Conservation (phyloP, 148 eudicot genomes). For the Simmondsia chinensis region DNA sequence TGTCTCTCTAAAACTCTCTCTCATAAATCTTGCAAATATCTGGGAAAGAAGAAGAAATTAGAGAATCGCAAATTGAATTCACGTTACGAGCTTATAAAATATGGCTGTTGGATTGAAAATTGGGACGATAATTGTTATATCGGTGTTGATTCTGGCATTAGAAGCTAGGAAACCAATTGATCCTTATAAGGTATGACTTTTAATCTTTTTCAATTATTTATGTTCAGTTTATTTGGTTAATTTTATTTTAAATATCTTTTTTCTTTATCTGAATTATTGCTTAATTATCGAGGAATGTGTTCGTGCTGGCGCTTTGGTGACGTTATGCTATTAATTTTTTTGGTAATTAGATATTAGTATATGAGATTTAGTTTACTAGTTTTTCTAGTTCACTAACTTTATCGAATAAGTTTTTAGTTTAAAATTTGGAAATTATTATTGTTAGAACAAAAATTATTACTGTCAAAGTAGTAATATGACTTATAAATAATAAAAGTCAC, state of each 20-base stretch:
- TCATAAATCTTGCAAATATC: neutral
- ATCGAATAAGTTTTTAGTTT: too few relatives aligned
- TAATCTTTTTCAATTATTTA: neutral
- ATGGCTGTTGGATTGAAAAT: conserved; percentile 28
- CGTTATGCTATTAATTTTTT: neutral
- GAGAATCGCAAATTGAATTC: neutral
- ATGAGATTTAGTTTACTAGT: too few relatives aligned
- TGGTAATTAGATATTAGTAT: neutral
- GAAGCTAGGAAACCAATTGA: conserved; percentile 42
- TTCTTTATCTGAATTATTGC: neutral
- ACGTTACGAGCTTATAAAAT: neutral
- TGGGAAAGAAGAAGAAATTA: neutral
- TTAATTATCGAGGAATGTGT: neutral
- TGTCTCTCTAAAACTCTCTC: too few relatives aligned
- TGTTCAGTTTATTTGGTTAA: neutral
- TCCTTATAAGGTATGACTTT: conserved; percentile 42
- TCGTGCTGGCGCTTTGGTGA: neutral
- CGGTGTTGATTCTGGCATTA: conserved; percentile 20
- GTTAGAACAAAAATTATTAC: too few relatives aligned
- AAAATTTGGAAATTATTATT: too few relatives aligned
- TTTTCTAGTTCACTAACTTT: too few relatives aligned
- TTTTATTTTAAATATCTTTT: neutral
- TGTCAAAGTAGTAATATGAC: too few relatives aligned
- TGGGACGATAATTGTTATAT: conserved; percentile 10
- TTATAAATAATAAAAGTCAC: too few relatives aligned